Evolutionary conservation across 345 rosid genomes (phyloP).

Genomic region (Anacardium occidentale): DNA sequence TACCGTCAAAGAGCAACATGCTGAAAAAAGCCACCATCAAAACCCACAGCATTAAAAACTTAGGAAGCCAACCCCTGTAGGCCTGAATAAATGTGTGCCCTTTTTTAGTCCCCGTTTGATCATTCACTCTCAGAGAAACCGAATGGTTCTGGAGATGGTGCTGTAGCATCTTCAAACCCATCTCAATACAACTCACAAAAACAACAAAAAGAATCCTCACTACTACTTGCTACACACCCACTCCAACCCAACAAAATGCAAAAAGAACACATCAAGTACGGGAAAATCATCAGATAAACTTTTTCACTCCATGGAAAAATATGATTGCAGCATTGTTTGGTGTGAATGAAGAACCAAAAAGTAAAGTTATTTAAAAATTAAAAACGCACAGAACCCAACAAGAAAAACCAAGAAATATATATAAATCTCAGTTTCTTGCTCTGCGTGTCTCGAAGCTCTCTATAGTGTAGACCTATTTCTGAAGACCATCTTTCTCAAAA

Average conservation of each 20-base stretch:
- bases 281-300: constrained; percentile 20
- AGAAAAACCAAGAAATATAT: constrained; percentile 1
- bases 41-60: constrained; percentile 52
- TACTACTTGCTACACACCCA: constrained; percentile 35
- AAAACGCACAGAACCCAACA: not conserved
- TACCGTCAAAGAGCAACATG: constrained; percentile 43
- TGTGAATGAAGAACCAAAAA: constrained; percentile 34
- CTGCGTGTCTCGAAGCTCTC: not conserved
- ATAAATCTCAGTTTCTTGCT: constrained; percentile 1
- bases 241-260: constrained; percentile 43
- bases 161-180: constrained; percentile 59
- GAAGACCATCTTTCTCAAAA: constrained; percentile 10
- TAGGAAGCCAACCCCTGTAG: constrained; percentile 67
- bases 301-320: constrained; percentile 22
- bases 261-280: constrained; percentile 15
- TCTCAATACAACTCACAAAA: constrained; percentile 35
- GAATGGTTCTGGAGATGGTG: constrained; percentile 36
- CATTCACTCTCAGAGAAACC: constrained; percentile 60
- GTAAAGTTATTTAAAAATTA: not conserved
- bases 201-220: constrained; percentile 15
- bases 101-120: constrained; percentile 56
- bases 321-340: constrained; percentile 51
- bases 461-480: not conserved
- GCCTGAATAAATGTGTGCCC: constrained; percentile 68
- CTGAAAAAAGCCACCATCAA: constrained; percentile 46